A percentile compares a stretch with the other conserved stretches of the same genome.
Conservation (phyloP, 306 rosid genomes). For the Vicia villosa region DNA sequence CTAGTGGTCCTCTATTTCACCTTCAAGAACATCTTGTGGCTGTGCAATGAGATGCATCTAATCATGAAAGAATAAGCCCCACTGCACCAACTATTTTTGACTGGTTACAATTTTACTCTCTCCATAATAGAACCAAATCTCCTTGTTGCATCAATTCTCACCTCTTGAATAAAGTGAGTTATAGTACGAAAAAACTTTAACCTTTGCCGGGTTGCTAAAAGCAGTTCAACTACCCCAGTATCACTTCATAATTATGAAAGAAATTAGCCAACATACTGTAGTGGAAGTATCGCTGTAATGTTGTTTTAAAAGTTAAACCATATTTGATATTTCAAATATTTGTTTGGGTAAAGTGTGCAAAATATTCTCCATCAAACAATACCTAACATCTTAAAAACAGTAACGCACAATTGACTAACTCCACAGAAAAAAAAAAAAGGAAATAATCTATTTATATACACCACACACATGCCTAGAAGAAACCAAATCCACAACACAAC, state of each 20-base stretch:
- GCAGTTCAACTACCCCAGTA: background rate
- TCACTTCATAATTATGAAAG: too few species aligned
- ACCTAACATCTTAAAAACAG: background rate
- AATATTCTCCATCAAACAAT: background rate
- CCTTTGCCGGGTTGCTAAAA: background rate
- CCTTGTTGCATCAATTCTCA: background rate
- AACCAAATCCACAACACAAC: background rate
- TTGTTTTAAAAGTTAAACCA: background rate
- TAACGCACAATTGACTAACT: background rate
- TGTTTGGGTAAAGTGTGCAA: background rate
- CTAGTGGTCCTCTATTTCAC: too few species aligned
- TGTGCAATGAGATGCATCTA: too few species aligned
- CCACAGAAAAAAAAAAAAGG: background rate
- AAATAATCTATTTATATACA: background rate
- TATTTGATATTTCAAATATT: too few species aligned
- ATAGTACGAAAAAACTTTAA: background rate
- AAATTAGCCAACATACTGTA: too few species aligned
- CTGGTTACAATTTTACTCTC: too few species aligned
- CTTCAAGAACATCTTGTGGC: too few species aligned
- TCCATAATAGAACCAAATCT: too few species aligned
- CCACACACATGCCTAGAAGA: background rate
- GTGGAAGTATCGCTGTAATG: too few species aligned
- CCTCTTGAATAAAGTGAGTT: background rate
- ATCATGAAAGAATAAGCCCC: too few species aligned
- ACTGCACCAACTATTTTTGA: too few species aligned